These are phyloP conservation scores for Vitis vinifera DNA, from an alignment of 164 flowering plant species.

Conservation along the genomic window ASM3070453v1 NC_081811.1:11105501-11106000, in stretches of 20 bases:
- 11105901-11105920: constrained; percentile 80
- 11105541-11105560: constrained; percentile 35
- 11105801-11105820: background rate
- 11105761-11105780: constrained; percentile 66
- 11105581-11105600: constrained; percentile 66
- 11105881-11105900: constrained; percentile 32
- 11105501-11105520: constrained; percentile 49
- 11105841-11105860: background rate
- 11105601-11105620: constrained; percentile 49
- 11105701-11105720: constrained; percentile 49
- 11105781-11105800: constrained; percentile 34
- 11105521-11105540: constrained; percentile 37
- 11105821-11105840: background rate
- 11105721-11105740: constrained; percentile 37
- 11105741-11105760: constrained; percentile 57
- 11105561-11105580: constrained; percentile 54
- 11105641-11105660: constrained; percentile 97
- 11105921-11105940: constrained; percentile 74
- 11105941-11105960: constrained; percentile 72
- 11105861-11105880: background rate
- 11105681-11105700: constrained; percentile 48
- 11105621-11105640: constrained; percentile 63
- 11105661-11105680: constrained; percentile 46
- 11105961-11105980: constrained; percentile 44
- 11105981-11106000: constrained; percentile 44